A percentile compares a stretch with the other conserved stretches of the same genome.
phyloP scores from a whole-genome alignment of 306 rosid genomes.

The Casuarina equisetifolia region DNA sequence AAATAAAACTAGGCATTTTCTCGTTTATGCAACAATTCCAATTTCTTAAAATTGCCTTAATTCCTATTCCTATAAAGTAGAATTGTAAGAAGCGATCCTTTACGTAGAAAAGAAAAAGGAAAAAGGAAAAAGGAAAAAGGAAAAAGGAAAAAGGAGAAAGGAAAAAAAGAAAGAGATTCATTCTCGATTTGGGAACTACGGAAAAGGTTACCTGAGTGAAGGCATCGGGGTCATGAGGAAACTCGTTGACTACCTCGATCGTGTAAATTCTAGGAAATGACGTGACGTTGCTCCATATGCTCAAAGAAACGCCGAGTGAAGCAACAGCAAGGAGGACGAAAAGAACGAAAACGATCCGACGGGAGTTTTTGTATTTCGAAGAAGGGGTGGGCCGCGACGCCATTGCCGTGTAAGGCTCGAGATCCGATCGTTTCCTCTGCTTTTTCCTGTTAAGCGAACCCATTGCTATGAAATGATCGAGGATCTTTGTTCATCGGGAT shows the following conservation, averaged over 20 bases:
- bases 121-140: background rate
- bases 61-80: background rate
- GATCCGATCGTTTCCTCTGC: constrained; percentile 32
- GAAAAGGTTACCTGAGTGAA: constrained; percentile 68
- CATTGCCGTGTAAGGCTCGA: constrained; percentile 41
- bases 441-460: constrained; percentile 52
- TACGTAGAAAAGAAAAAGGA: background rate
- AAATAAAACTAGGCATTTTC: background rate
- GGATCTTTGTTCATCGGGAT: constrained; percentile 21
- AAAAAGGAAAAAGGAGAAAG: background rate
- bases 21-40: background rate
- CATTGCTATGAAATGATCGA: constrained; percentile 41
- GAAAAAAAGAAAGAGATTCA: background rate
- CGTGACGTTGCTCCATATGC: constrained; percentile 28
- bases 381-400: constrained; percentile 35
- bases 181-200: background rate
- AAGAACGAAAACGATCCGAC: constrained; percentile 32
- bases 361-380: constrained; percentile 5
- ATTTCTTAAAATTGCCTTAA: background rate
- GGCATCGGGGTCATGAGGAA: constrained; percentile 85
- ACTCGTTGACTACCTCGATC: constrained; percentile 68
- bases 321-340: constrained; percentile 33
- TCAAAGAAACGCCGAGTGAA: constrained; percentile 49
- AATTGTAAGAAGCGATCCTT: background rate
- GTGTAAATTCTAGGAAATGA: constrained; percentile 31